These are phyloP conservation scores for Phytopythium oedochilum DNA, from an alignment of 352 stramenopile species.

Conservation along the genomic window DNA sequence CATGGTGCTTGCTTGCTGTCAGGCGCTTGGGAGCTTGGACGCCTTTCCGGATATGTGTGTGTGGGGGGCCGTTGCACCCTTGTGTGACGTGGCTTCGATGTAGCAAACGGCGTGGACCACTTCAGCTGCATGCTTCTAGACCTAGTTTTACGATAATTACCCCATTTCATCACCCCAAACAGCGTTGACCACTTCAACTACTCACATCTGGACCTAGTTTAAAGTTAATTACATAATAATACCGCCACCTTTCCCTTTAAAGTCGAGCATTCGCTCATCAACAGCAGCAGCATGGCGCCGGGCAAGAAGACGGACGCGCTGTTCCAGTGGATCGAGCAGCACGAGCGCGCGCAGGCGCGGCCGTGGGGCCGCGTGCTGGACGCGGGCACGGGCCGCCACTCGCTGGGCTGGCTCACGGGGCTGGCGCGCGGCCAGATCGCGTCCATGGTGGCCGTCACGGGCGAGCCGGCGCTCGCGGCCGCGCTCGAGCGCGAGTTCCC, in stretches of 20 bases:
- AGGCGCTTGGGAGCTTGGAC: too few species aligned
- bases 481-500: slow-evolving; percentile 34
- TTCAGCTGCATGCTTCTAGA: too few species aligned
- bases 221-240: too few species aligned
- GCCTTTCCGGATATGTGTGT: neutral
- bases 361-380: slow-evolving; percentile 79
- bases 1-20: slow-evolving; percentile 24
- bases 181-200: too few species aligned
- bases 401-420: slow-evolving; percentile 75
- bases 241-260: too few species aligned
- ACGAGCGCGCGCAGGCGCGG: slow-evolving; percentile 21
- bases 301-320: slow-evolving; percentile 55
- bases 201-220: too few species aligned
- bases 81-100: too few species aligned
- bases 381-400: slow-evolving; percentile 88
- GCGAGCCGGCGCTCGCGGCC: slow-evolving; percentile 48
- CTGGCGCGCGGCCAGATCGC: slow-evolving; percentile 22
- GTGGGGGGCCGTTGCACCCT: too few species aligned
- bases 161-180: too few species aligned
- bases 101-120: too few species aligned
- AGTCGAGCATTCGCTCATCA: too few species aligned
- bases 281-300: neutral
- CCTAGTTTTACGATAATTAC: too few species aligned
- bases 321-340: slow-evolving; percentile 71
- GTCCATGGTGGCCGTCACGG: slow-evolving; percentile 67